A percentile compares a stretch with the other conserved stretches of the same genome.
Conservation (phyloP, 768 basidiomycete genomes). For the Rhodocollybia butyracea region DNA sequence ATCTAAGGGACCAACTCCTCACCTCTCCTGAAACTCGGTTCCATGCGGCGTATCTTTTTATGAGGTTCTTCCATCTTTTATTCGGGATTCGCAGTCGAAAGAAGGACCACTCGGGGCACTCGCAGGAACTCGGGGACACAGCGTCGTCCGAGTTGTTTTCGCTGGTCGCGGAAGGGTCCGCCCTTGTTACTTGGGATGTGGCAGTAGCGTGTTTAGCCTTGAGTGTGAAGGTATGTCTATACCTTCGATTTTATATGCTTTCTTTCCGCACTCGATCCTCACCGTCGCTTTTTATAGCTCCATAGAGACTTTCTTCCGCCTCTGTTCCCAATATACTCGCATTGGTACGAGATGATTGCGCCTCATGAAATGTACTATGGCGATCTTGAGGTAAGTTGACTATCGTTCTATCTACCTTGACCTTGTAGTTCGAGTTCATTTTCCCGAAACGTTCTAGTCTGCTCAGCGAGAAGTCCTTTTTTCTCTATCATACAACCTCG, state of each 20-base stretch:
- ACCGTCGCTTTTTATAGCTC: constrained; percentile 33
- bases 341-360: constrained; percentile 49
- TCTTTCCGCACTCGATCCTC: background rate
- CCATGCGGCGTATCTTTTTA: constrained; percentile 60
- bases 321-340: constrained; percentile 46
- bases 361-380: constrained; percentile 42
- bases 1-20: constrained; percentile 52
- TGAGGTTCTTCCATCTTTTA: constrained; percentile 49
- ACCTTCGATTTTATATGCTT: background rate
- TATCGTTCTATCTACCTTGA: background rate
- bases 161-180: constrained; percentile 19
- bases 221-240: constrained; percentile 50
- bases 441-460: constrained; percentile 34
- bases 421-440: constrained; percentile 1
- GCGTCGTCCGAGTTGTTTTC: background rate
- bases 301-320: constrained; percentile 64
- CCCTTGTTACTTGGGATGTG: constrained; percentile 51
- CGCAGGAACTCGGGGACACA: background rate
- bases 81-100: constrained; percentile 10
- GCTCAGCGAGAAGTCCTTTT: constrained; percentile 56
- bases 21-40: constrained; percentile 59
- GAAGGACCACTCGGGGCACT: background rate
- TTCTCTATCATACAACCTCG: constrained; percentile 45
- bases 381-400: constrained; percentile 48
- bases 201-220: constrained; percentile 57